These are phyloP conservation scores for Orychophragmus violaceus DNA, from an alignment of 345 rosid species.

Conservation along the genomic window DNA sequence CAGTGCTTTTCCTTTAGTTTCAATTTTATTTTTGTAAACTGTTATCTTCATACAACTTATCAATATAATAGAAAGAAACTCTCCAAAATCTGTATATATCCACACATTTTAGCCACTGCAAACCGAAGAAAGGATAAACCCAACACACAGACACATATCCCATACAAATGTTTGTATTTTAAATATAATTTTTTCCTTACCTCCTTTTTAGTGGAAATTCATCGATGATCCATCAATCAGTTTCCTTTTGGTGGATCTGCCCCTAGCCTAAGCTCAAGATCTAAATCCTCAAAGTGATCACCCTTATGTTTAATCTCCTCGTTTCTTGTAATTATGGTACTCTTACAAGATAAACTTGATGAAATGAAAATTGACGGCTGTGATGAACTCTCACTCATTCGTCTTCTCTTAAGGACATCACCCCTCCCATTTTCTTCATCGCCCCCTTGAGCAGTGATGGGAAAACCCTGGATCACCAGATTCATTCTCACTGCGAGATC, in stretches of 20 bases:
- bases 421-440: slow-evolving; percentile 30
- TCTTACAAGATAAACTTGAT: slow-evolving; percentile 37
- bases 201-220: slow-evolving; percentile 14
- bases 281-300: slow-evolving; percentile 54
- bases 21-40: not conserved
- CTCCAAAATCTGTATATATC: not conserved
- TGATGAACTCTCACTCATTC: slow-evolving; percentile 35
- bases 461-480: slow-evolving; percentile 43
- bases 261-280: slow-evolving; percentile 95
- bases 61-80: not conserved
- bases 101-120: slow-evolving; percentile 8
- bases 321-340: slow-evolving; percentile 25
- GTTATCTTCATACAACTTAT: not conserved
- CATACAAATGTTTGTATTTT: not conserved
- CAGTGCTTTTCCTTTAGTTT: not conserved
- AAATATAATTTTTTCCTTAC: not conserved
- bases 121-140: slow-evolving; percentile 13
- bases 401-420: slow-evolving; percentile 45
- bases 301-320: slow-evolving; percentile 39
- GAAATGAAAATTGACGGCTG: slow-evolving; percentile 43
- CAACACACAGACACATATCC: slow-evolving; percentile 15
- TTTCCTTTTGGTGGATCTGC: slow-evolving; percentile 48
- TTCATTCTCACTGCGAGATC: slow-evolving; percentile 64
- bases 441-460: slow-evolving; percentile 15
- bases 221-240: slow-evolving; percentile 21